Base-by-base conservation (phyloP, 305 asterid species). In the Stenogyne calaminthoides region DNA sequence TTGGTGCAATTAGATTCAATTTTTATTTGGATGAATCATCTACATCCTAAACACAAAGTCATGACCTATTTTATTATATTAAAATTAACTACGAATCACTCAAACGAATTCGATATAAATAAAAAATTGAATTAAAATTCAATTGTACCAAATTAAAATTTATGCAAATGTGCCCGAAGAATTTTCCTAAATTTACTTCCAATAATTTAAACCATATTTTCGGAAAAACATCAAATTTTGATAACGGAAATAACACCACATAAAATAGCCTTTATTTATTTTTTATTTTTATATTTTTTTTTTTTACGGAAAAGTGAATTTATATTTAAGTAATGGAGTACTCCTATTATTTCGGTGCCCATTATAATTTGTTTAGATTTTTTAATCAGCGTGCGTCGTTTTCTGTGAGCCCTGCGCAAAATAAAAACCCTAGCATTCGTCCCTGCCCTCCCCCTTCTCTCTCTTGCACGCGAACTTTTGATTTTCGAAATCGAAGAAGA, bases 401-500 rank as follows among this genome's bases (percentile, higher is more conserved):
- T 75, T 80, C 81, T 64, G 3, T 72, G 81, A 37, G 76, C 70
- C 65, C 59, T 55, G 12, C 58, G 67, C 70, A 32, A 83, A 80
- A 78, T 42, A 66, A 81, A 73, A 81, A 81, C 88, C 86, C 84
- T 79, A 81, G 82, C 51, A 46, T 77, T 77, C 72, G 79, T 54
- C 72, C 32, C 7, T 36, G 49, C 44, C 57, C 64, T 55, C 70
- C 7, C 58, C 32, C 56, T 57, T 74, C 63, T 47, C 80, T 70
- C 74, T 52, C 65, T 36, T 2, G n/a, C 29, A 55, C 70, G 78
- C 81, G 37, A 57, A 64, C 59, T 64, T 60, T 73, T 68, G 34
- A 42, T 55, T 64, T 60, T 73, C 70, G 34, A 42, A 78, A 78
- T 70, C 78, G 79, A 72, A 57, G 71, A 59, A 36, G 56, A 70